Base-by-base conservation (phyloP, 2,329 filamentous ascomycete species). In the Leptographium flavum region DNA sequence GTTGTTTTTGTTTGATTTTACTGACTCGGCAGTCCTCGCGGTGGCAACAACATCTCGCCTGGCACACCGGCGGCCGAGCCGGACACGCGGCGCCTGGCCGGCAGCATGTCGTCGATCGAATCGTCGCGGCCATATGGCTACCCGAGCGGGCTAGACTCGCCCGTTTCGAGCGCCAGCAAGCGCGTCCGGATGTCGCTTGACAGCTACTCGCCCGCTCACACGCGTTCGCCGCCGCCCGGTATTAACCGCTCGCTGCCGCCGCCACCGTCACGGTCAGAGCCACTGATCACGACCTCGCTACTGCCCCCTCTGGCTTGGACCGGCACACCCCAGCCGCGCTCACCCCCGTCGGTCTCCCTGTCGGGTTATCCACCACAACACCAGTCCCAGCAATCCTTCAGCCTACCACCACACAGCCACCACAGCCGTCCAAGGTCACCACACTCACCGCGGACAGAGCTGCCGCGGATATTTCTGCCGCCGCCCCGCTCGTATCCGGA, bases 11-110 rank as follows among this genome's bases (percentile, higher is more conserved):
- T 38, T n/a, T 49, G 17, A 46, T 13, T 15, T 15, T 25, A 28
- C 11, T 22, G n/a, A n/a, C n/a, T 36, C 25, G 40, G 48, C 49
- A 77, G 73, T 46, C 74, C 74, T 17, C 66, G 74, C 52, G 74
- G 74, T 37, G 73, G 73, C 10, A 71, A 76, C 52, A 76, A 73
- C 50, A 69, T 68, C 3, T 75, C 73, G 4, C 73, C 74, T 2
- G 67, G 70, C 3, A 66, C 71, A 19, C 67, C 71, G 4, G 63
- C 70, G 3, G 64, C 68, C 52, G 70, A 76, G 52, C 60, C 67
- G 28, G 71, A 74, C 32, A 64, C 61, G 11, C 61, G 65, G 38
- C 64, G 65, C 35, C 46, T 63, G 25, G 52, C 54, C 9, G 58
- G 52, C 10, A 39, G 54, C 15, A 14, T 25, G 13, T 3, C 33